Conservation (phyloP, 805 yeast species). For the Blastobotrys mokoenaii region DNA sequence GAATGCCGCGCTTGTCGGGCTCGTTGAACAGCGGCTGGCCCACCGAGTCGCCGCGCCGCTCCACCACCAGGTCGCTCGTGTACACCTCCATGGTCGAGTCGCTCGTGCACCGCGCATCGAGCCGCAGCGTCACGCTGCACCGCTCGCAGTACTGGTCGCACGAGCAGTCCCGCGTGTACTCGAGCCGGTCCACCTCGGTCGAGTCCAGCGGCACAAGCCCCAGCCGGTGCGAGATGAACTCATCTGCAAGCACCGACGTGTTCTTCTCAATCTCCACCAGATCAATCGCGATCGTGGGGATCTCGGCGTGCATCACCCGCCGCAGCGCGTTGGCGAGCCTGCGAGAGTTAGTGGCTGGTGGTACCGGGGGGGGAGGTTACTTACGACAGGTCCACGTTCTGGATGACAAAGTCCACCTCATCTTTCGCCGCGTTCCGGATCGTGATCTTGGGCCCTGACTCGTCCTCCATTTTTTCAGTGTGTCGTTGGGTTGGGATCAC, state of each 20-base stretch:
- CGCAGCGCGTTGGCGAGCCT: constrained; percentile 81
- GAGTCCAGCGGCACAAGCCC: constrained; percentile 88
- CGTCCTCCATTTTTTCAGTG: constrained; percentile 17
- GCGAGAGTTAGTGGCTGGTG: constrained; percentile 5
- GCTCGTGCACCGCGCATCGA: constrained; percentile 82
- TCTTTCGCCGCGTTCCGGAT: constrained; percentile 81
- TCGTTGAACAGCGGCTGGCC: constrained; percentile 87
- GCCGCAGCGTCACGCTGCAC: constrained; percentile 80
- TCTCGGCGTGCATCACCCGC: constrained; percentile 89
- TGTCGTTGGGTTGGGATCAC: neutral
- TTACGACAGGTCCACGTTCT: constrained; percentile 73
- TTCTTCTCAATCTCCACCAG: constrained; percentile 89
- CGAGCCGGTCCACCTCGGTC: constrained; percentile 71
- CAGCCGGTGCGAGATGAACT: constrained; percentile 86
- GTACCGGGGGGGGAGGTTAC: constrained; percentile 11
- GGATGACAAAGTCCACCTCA: constrained; percentile 80
- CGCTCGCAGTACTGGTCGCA: constrained; percentile 96
- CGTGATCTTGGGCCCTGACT: constrained; percentile 66
- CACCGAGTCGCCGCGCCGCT: constrained; percentile 39
- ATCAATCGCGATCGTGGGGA: constrained; percentile 96
- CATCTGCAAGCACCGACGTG: constrained; percentile 94
- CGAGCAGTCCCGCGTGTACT: constrained; percentile 84
- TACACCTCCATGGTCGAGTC: constrained; percentile 86
- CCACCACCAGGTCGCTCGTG: constrained; percentile 64
- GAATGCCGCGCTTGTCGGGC: constrained; percentile 69